Evolutionary conservation across 1,139 yeast species (phyloP), one percentile per base, ranked within the genome.

Genomic region (Diutina siamensis): DNA sequence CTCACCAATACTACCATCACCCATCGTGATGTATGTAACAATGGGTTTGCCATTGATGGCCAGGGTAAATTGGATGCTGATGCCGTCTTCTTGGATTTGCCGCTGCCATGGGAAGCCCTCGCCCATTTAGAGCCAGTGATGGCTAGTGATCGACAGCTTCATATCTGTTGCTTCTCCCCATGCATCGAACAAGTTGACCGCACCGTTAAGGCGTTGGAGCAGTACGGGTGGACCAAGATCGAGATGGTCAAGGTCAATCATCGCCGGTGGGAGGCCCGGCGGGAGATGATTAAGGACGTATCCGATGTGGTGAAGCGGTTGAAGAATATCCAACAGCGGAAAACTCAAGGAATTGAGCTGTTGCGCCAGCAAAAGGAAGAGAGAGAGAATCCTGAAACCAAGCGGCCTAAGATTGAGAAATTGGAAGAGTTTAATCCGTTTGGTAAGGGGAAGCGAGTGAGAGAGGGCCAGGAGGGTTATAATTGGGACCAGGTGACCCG

Each of bases 61-160:
- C 52, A 65, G 4, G 94, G 86, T 0, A 41, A 40, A 1, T 45
- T 51, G 13, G 31, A 31, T 15, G 48, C 51, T 20, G 80, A 82
- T 47, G 80, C 82, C 2, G 78, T 92, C 0, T 94, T 94, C 57
- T 71, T 94, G 52, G 99, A 94, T 59, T 72, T 94, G 45, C 99
- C 99, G 1, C 82, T 96, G 4, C 98, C 99, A 3, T 92, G 98
- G 97, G 80, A 80, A 25, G 98, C 98, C 10, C 83, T 94, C 48
- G 88, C 89, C 5, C 83, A 84, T 59, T 65, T 92, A 44, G 65
- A 70, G 22, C 55, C 60, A 34, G 94, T 84, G 3, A 71, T 86
- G 18, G 65, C 83, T n/a, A 60, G 63, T 8, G 65, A 65, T 21
- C 67, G 71, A 48, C 67, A 72, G 40, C 83, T 79, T 12, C 80